Evolutionary conservation across 169 alveolate species (phyloP), one percentile per base, ranked within the genome.

Genomic region (Amoebophrya sp.): DNA sequence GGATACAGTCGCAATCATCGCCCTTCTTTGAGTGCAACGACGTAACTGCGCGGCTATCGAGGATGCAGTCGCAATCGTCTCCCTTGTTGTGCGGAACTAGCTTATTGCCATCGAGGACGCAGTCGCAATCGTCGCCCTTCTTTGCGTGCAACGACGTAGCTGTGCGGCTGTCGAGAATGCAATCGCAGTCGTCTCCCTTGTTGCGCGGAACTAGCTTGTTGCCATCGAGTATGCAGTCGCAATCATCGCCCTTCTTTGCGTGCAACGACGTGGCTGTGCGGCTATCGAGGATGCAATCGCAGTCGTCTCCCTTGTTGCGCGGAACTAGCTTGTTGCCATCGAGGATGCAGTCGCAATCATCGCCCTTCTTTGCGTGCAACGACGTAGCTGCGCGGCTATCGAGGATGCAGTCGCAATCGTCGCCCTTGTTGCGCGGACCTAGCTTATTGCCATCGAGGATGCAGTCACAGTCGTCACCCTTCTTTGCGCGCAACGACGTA

Each of bases 1-100:
- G 26, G n/a, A 65, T 65, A 36, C 83, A 65, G 26, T 65, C 83
- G 83, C 83, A 65, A 36, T 65, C 83, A 36, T 65, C 83, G 33
- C 83, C 83, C 36, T 26, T 6, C 26, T 65, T 65, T 1, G 33
- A 26, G 83, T 47, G 6, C 29, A 65, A 29, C 83, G n/a, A 26
- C 26, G 18, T 65, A 29, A 29, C 83, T 36, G 83, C 18, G 3
- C n/a, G 18, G 33, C 83, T 26, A 36, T 65, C 83, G 33, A 65
- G 83, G n/a, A 65, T 65, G 83, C 83, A 65, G 26, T 65, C 83
- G 33, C 83, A 65, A 65, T 65, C 83, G 83, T 65, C 83, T 10
- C 83, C 83, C 33, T 1, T 6, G 10, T 65, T 36, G 83, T 14
- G n/a, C 76, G 76, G 10, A 23, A 10, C 23, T 10, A 53, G 76